These are phyloP conservation scores for Lactarius psammicola DNA, from an alignment of 768 basidiomycete species.

Conservation along the genomic window DNA sequence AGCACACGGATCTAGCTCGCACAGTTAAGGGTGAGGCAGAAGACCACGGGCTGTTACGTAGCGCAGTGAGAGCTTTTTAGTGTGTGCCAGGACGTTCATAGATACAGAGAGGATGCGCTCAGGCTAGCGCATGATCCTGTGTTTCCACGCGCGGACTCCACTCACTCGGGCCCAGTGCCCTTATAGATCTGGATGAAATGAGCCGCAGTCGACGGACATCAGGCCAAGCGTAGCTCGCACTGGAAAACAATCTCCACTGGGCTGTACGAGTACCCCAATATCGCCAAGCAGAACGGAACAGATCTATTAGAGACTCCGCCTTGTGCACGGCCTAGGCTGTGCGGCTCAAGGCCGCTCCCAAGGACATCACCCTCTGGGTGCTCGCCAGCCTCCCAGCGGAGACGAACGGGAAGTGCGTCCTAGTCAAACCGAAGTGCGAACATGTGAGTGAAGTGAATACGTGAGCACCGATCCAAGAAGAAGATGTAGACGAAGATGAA, in stretches of 20 bases:
- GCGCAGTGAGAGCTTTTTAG: slow-evolving; percentile 72
- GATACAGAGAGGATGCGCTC: slow-evolving; percentile 76
- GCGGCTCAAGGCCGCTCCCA: slow-evolving; percentile 84
- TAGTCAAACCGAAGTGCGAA: slow-evolving; percentile 83
- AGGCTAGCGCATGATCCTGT: background rate
- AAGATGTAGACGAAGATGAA: background rate
- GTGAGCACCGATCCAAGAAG: slow-evolving; percentile 37
- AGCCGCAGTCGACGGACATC: slow-evolving; percentile 90
- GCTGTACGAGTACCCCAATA: slow-evolving; percentile 80
- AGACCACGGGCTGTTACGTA: slow-evolving; percentile 84
- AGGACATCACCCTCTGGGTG: slow-evolving; percentile 83
- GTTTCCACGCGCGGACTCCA: background rate
- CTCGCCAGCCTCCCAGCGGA: slow-evolving; percentile 88
- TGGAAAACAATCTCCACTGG: slow-evolving; percentile 73
- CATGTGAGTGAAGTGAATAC: slow-evolving; percentile 92
- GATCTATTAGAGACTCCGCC: slow-evolving; percentile 61
- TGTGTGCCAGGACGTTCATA: slow-evolving; percentile 84
- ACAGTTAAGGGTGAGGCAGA: slow-evolving; percentile 96
- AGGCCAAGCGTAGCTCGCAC: slow-evolving; percentile 70
- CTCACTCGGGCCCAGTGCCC: slow-evolving; percentile 9
- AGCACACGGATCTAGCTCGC: slow-evolving; percentile 98
- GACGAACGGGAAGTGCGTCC: slow-evolving; percentile 85
- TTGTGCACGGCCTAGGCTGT: slow-evolving; percentile 80
- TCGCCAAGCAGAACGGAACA: slow-evolving; percentile 92
- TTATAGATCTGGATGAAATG: slow-evolving; percentile 98